These are phyloP conservation scores for Podospora conica DNA, from an alignment of 495 filamentous ascomycete genomes.

Conservation along the genomic window DNA sequence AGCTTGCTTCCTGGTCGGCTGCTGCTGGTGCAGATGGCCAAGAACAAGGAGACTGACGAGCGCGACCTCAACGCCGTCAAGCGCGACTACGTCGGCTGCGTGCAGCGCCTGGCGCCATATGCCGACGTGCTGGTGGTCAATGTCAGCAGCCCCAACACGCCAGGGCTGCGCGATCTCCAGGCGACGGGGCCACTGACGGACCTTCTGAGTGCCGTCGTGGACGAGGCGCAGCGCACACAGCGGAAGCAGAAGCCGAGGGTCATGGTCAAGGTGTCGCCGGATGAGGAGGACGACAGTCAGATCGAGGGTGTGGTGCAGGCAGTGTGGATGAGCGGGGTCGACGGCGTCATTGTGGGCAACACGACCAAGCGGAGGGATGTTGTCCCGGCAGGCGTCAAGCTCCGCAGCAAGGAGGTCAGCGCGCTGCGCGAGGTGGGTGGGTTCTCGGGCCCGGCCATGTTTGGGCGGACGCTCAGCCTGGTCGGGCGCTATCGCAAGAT, in stretches of 20 bases:
- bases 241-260: constrained; percentile 72
- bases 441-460: constrained; percentile 83
- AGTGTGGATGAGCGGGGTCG: constrained; percentile 75
- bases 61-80: constrained; percentile 76
- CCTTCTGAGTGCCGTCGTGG: constrained; percentile 75
- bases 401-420: constrained; percentile 60
- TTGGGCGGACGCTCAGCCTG: constrained; percentile 65
- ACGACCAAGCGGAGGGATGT: constrained; percentile 80
- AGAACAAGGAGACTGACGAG: constrained; percentile 87
- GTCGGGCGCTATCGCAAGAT: constrained; percentile 71
- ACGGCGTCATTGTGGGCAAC: constrained; percentile 96
- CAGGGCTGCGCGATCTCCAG: constrained; percentile 80
- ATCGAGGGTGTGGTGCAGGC: constrained; percentile 83
- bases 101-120: constrained; percentile 71
- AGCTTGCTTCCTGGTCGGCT: constrained; percentile 67
- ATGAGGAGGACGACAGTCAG: constrained; percentile 78
- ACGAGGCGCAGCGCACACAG: constrained; percentile 59
- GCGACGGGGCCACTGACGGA: constrained; percentile 70
- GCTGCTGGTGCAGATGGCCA: constrained; percentile 91
- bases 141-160: constrained; percentile 93
- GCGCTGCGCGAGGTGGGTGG: constrained; percentile 74
- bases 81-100: constrained; percentile 80
- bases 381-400: constrained; percentile 55
- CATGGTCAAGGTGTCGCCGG: constrained; percentile 96
- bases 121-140: constrained; percentile 95